Base-by-base conservation (phyloP, 306 rosid species). In the Sechiopsis laciniata region DNA sequence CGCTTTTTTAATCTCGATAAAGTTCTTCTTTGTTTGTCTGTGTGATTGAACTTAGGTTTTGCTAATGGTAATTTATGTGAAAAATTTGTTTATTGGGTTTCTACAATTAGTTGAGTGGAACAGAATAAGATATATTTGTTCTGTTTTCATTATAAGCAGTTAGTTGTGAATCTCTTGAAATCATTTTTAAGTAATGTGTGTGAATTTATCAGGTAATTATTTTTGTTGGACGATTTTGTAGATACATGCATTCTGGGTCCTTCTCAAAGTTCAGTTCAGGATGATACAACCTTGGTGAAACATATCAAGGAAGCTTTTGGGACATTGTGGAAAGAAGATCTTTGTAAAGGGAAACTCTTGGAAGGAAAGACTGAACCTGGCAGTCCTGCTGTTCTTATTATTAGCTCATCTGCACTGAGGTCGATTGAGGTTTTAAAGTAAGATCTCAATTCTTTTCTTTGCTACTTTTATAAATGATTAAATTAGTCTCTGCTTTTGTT, bases 371-470 rank as follows among this genome's bases (percentile, higher is more conserved):
- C 85, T 59, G 79, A 81, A 62, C 73, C 87, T 0, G 97, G 98
- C 2, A 84, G 87, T 80, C 98, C 98, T 1, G 88, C 92, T 0
- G 76, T 94, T 78, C 82, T 94, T 17, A 59, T 89, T 6, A 24
- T 94, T 42, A 73, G 88, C 64, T 56, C 88, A 55, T 90, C 98
- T 69, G 98, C 98, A 35, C 58, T 94, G 69, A 80, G 96, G 85
- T 73, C 88, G 48, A 76, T 89, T 24, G 92, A 94, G 37, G 88
- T 94, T 16, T 74, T 94, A 42, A 94, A 85, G 97, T 88, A n/a
- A 52, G 62, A 70, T 69, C 21, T 22, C 0, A 22, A 53, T 24
- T 15, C 17, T 9, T 42, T 7, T 50, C 12, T 62, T 12, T 71
- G 37, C 15, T 2, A 6, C 40, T 66, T 3, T 6, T 16, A 55